A percentile compares a stretch with the other conserved stretches of the same genome.
phyloP scores from a whole-genome alignment of 73 alveolate genomes.

The Tetrahymena thermophila region DNA sequence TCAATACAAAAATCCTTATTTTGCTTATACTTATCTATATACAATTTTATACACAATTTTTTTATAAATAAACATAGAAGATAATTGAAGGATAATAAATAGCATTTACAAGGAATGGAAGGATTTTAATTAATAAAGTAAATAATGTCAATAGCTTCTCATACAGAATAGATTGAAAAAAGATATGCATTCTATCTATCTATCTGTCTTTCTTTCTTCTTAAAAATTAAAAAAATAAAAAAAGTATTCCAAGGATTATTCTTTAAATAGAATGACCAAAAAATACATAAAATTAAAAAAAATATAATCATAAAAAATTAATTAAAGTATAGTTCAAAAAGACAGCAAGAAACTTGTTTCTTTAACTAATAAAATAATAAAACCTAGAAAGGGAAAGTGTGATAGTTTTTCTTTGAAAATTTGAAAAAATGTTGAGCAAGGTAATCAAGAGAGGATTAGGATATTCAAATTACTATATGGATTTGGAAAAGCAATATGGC shows the following conservation, averaged over 20 bases:
- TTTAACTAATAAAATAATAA: neutral
- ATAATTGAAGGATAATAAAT: neutral
- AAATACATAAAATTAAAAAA: neutral
- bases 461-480: conserved; percentile 38
- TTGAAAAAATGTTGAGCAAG: neutral
- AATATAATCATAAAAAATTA: neutral
- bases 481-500: conserved; percentile 48
- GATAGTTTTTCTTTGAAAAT: neutral
- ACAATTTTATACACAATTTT: neutral
- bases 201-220: too few relatives aligned
- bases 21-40: neutral
- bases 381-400: neutral
- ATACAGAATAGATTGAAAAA: neutral
- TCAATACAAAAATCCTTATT: neutral
- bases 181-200: neutral
- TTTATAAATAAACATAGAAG: neutral
- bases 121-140: neutral
- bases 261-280: neutral
- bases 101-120: neutral
- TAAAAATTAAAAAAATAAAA: neutral
- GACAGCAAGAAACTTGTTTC: neutral
- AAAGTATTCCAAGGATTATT: neutral
- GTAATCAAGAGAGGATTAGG: neutral
- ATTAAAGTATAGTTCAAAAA: neutral
- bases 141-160: neutral